Percentiles rank a stretch among this genome's conserved stretches.
These are phyloP conservation scores for Aspergillus tanneri DNA, from an alignment of 2,329 filamentous ascomycete genomes.

Conservation along the genomic window DNA sequence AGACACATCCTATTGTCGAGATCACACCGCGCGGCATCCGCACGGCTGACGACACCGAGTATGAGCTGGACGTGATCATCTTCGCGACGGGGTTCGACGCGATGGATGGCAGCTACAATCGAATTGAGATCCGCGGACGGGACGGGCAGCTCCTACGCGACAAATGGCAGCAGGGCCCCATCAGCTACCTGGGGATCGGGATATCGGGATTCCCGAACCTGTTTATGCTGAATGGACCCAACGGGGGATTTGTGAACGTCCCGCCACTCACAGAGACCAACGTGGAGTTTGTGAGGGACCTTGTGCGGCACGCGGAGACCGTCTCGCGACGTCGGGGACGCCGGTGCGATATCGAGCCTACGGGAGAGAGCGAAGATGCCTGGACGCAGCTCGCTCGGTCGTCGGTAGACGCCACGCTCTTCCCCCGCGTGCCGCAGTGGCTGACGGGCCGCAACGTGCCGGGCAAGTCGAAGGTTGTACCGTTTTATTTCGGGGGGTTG, in stretches of 20 bases:
- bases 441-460: conserved; percentile 15
- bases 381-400: conserved; percentile 6
- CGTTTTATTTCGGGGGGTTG: conserved; percentile 10
- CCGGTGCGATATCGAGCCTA: conserved; percentile 12
- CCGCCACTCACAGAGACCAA: conserved; percentile 33
- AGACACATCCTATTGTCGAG: conserved; percentile 6
- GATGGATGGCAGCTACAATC: conserved; percentile 38
- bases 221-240: conserved; percentile 43
- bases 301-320: conserved; percentile 5
- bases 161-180: conserved; percentile 17
- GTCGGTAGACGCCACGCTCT: neutral
- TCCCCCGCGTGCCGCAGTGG: conserved; percentile 11
- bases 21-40: conserved; percentile 39
- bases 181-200: conserved; percentile 41
- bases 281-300: conserved; percentile 22
- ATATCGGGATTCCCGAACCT: conserved; percentile 47
- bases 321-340: neutral
- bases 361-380: neutral
- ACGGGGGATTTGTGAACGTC: conserved; percentile 36
- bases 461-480: conserved; percentile 20
- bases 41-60: conserved; percentile 34
- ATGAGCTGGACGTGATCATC: conserved; percentile 28
- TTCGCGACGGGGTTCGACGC: conserved; percentile 34
- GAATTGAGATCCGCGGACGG: conserved; percentile 36
- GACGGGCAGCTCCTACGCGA: neutral